phyloP scores from a whole-genome alignment of 257 asterid genomes.

The Osmanthus fragrans region DNA sequence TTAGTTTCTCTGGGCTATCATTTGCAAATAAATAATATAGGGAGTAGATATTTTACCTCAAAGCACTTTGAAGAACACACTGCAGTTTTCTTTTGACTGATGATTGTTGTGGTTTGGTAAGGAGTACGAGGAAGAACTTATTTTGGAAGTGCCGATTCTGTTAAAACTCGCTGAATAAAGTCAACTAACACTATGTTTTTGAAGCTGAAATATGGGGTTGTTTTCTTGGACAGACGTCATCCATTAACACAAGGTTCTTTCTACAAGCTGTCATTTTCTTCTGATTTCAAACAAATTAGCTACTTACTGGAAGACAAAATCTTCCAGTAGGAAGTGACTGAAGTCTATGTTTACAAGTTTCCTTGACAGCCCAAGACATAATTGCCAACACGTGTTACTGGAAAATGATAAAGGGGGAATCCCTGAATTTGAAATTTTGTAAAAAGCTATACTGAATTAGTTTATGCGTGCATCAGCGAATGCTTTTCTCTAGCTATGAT shows the following conservation, averaged over 20 bases:
- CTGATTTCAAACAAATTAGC: background rate
- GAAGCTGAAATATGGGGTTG: conserved; percentile 7
- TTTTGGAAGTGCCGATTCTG: background rate
- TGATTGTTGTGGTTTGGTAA: background rate
- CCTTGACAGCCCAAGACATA: background rate
- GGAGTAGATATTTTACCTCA: background rate
- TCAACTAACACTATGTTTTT: conserved; percentile 10
- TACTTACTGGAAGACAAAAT: background rate
- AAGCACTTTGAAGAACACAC: background rate
- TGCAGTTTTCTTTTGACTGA: conserved; percentile 12
- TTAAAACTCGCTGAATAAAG: background rate
- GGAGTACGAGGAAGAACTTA: background rate
- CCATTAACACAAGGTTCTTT: background rate
- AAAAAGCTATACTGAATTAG: background rate
- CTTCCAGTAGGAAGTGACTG: background rate
- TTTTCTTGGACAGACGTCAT: background rate
- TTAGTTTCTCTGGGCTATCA: background rate
- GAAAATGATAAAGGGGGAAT: conserved; percentile 9
- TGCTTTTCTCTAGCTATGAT: background rate
- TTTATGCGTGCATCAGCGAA: background rate
- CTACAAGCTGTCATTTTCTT: conserved; percentile 5
- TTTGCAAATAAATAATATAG: background rate
- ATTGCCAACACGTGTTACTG: background rate
- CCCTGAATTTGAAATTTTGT: conserved; percentile 8
- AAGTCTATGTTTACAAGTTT: conserved; percentile 15